A percentile compares a stretch with the other conserved stretches of the same genome.
Evolutionary conservation across 2,329 filamentous ascomycete genomes (phyloP).

Genomic region (Colletotrichum tamarilloi): DNA sequence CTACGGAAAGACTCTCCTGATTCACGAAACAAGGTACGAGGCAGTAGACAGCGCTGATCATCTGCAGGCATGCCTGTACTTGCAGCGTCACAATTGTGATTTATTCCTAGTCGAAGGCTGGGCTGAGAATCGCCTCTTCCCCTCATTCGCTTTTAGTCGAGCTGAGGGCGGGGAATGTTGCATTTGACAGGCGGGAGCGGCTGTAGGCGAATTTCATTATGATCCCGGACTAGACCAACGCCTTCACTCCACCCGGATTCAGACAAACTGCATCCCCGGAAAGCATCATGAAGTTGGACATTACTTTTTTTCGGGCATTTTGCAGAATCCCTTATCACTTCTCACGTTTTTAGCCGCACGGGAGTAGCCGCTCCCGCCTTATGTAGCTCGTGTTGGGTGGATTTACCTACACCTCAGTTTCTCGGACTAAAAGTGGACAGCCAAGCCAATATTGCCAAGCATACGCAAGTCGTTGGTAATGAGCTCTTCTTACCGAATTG

Average conservation of each 20-base stretch:
- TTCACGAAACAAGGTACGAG: background rate
- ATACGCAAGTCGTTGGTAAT: background rate
- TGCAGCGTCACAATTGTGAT: background rate
- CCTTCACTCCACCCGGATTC: background rate
- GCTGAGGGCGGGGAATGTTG: constrained; percentile 19
- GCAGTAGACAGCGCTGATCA: background rate
- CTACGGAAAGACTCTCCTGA: background rate
- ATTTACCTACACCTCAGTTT: background rate
- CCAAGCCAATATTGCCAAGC: constrained; percentile 19
- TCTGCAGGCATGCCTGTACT: background rate
- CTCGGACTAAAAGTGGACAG: background rate
- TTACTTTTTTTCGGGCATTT: background rate
- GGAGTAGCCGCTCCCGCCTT: background rate
- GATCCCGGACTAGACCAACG: background rate
- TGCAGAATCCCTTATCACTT: background rate
- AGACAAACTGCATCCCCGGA: constrained; percentile 6
- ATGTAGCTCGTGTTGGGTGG: background rate
- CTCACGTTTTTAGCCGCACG: background rate
- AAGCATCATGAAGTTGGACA: background rate
- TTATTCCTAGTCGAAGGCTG: background rate
- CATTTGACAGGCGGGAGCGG: background rate
- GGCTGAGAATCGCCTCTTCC: background rate
- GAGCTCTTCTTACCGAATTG: background rate
- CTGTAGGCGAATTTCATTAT: background rate
- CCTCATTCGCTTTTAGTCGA: background rate